A percentile compares a stretch with the other conserved stretches of the same genome.
These are phyloP conservation scores for Penicillium fuscoglaucum DNA, from an alignment of 2,329 filamentous ascomycete genomes.

Conservation along the genomic window DNA sequence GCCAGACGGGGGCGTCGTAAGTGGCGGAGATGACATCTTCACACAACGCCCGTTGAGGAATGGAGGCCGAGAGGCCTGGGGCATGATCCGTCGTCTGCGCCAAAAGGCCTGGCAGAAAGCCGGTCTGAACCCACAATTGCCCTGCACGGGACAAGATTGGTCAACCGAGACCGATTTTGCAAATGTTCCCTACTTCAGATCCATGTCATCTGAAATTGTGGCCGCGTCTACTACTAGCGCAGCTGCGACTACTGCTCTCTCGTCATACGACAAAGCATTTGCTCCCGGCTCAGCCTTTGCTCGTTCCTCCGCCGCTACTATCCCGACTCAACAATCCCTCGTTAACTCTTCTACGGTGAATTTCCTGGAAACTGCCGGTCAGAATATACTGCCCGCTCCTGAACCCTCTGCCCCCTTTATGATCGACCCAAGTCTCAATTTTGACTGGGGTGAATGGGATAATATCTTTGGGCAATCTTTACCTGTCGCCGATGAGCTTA, in stretches of 20 bases:
- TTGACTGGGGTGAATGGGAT: constrained; percentile 53
- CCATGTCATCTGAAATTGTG: background rate
- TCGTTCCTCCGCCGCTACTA: background rate
- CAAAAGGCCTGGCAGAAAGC: constrained; percentile 52
- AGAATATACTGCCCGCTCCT: background rate
- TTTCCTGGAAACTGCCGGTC: constrained; percentile 23
- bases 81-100: constrained; percentile 49
- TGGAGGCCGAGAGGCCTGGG: constrained; percentile 50
- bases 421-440: constrained; percentile 45
- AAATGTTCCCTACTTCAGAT: background rate
- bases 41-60: constrained; percentile 49
- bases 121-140: constrained; percentile 46
- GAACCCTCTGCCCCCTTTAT: constrained; percentile 33
- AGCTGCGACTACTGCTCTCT: background rate
- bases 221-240: constrained; percentile 9
- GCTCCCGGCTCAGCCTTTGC: background rate
- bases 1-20: constrained; percentile 48
- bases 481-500: constrained; percentile 46
- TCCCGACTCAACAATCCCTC: background rate
- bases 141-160: constrained; percentile 48
- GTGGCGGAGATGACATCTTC: constrained; percentile 47
- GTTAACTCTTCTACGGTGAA: constrained; percentile 1
- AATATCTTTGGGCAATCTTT: constrained; percentile 50
- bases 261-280: background rate
- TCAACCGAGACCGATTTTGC: constrained; percentile 15